Evolutionary conservation across 2,329 filamentous ascomycete species (phyloP).

Genomic region (Cladosporium colombiae): DNA sequence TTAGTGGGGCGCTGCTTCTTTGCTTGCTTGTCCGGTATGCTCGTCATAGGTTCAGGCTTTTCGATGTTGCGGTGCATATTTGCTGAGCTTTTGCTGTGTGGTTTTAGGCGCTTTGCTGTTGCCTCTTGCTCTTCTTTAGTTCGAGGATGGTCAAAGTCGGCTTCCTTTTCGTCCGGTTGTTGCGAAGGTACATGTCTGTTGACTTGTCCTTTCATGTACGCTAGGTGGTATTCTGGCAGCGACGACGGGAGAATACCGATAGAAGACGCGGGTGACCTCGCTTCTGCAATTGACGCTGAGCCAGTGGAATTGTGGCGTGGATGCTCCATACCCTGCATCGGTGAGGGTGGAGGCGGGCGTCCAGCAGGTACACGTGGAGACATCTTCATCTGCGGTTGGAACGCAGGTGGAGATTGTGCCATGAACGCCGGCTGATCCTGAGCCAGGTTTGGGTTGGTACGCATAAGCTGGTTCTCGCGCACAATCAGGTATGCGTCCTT

Average conservation of each 20-base stretch:
- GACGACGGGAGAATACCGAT: conserved; percentile 91
- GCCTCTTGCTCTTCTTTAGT: conserved; percentile 72
- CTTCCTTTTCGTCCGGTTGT: conserved; percentile 33
- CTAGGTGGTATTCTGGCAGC: conserved; percentile 84
- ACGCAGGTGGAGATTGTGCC: conserved; percentile 58
- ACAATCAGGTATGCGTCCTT: conserved; percentile 99
- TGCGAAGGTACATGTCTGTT: conserved; percentile 38
- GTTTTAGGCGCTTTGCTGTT: conserved; percentile 77
- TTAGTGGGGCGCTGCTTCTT: conserved; percentile 80
- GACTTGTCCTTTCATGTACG: conserved; percentile 73
- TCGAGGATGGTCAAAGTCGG: conserved; percentile 49
- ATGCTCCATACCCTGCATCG: conserved; percentile 20
- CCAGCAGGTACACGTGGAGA: conserved; percentile 38
- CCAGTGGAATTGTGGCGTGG: conserved; percentile 35
- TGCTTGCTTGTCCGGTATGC: conserved; percentile 49
- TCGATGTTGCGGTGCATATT: conserved; percentile 33
- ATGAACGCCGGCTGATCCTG: conserved; percentile 56
- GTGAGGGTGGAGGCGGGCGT: conserved; percentile 33
- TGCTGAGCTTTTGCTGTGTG: conserved; percentile 68
- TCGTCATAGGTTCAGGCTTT: conserved; percentile 57
- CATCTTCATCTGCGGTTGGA: conserved; percentile 35
- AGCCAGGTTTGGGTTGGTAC: conserved; percentile 71
- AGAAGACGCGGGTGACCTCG: conserved; percentile 63
- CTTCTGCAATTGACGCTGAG: conserved; percentile 40
- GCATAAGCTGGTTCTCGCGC: conserved; percentile 96